Conservation (phyloP, 805 yeast genomes). For the Zygotorulaspora sp. region DNA sequence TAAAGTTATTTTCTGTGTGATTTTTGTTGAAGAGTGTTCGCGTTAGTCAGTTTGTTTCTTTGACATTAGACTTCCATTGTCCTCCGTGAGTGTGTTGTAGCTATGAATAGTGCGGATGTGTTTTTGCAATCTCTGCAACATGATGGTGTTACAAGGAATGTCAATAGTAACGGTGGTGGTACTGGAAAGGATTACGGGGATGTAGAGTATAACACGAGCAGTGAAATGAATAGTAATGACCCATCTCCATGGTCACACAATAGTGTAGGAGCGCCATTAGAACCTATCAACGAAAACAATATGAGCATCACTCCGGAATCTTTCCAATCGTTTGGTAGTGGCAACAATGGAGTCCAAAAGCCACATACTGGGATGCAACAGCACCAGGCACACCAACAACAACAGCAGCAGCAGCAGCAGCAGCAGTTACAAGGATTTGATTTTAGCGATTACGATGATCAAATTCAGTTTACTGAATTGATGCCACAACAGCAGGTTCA, state of each 20-base stretch:
- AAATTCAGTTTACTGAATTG: conserved; percentile 2
- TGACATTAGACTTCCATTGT: not conserved
- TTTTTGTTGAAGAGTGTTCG: not conserved
- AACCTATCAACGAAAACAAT: conserved; percentile 1
- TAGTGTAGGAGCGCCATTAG: conserved; percentile 1
- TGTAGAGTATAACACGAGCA: conserved; percentile 2
- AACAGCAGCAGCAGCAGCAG: conserved; percentile 6
- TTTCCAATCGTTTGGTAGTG: conserved; percentile 13
- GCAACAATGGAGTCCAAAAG: not conserved
- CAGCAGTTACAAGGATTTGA: conserved; percentile 11
- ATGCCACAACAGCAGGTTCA: conserved; percentile 5
- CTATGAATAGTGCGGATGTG: conserved; percentile 7
- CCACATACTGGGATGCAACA: not conserved
- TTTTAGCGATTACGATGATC: conserved; percentile 12
- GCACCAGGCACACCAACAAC: conserved; percentile 8
- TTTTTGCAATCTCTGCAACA: conserved; percentile 5
- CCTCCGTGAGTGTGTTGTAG: conserved; percentile 1
- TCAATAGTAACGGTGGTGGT: not conserved
- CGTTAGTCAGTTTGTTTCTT: too few species aligned
- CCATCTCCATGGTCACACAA: conserved; percentile 5
- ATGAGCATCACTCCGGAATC: conserved; percentile 19
- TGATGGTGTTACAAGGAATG: conserved; percentile 1
- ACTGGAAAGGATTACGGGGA: not conserved
- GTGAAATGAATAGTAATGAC: conserved; percentile 3
- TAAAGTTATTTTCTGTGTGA: not conserved